phyloP scores from a whole-genome alignment of 306 rosid genomes.

The Rosa lucieae region DNA sequence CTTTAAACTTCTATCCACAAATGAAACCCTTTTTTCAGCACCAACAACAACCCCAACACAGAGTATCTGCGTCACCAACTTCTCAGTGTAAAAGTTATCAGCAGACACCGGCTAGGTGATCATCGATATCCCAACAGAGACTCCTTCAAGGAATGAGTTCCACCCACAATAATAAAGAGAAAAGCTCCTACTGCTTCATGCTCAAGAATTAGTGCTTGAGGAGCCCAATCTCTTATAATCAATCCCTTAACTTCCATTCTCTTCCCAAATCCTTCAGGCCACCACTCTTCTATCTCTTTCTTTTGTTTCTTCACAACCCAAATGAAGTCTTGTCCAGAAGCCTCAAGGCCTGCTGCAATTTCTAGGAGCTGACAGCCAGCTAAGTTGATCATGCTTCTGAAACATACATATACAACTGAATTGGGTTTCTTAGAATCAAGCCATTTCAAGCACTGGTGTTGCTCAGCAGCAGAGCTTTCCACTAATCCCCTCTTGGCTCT shows the following conservation, averaged over 20 bases:
- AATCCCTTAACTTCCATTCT: conserved; percentile 29
- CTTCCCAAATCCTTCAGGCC: conserved; percentile 26
- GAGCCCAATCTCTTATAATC: conserved; percentile 36
- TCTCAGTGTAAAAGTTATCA: conserved; percentile 39
- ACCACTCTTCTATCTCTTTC: conserved; percentile 20
- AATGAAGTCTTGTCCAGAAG: conserved; percentile 38
- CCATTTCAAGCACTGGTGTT: conserved; percentile 27
- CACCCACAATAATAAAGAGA: conserved; percentile 42
- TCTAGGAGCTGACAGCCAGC: conserved; percentile 40
- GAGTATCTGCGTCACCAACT: conserved; percentile 32
- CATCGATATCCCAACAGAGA: conserved; percentile 32
- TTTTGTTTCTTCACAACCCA: conserved; percentile 41
- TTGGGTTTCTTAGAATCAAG: conserved; percentile 13
- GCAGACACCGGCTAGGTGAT: conserved; percentile 36
- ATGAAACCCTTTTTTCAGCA: conserved; percentile 8
- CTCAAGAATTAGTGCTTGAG: conserved; percentile 33
- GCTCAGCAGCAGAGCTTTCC: conserved; percentile 30
- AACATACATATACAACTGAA: conserved; percentile 30
- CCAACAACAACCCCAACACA: conserved; percentile 33
- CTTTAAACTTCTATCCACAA: conserved; percentile 19
- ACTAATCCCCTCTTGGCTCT: background rate
- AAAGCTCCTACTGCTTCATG: conserved; percentile 36
- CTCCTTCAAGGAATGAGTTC: conserved; percentile 35
- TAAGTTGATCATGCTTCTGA: conserved; percentile 32
- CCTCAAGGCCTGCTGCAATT: conserved; percentile 50